These are phyloP conservation scores for Aspergillus ochraceus DNA, from an alignment of 2,329 filamentous ascomycete genomes.

Conservation along the genomic window DNA sequence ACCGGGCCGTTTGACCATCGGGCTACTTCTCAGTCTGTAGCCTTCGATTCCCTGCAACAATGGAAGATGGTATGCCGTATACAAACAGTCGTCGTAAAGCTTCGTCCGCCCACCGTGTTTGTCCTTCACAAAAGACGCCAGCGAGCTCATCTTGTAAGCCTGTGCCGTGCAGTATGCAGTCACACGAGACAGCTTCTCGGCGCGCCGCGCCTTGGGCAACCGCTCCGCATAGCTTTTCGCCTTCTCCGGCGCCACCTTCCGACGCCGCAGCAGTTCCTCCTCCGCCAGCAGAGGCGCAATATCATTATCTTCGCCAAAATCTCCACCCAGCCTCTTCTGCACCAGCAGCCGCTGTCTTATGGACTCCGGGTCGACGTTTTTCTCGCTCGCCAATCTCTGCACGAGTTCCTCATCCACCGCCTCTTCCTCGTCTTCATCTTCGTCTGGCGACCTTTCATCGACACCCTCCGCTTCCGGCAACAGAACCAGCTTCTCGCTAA, in stretches of 20 bases:
- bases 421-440: conserved; percentile 23
- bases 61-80: conserved; percentile 91
- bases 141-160: conserved; percentile 83
- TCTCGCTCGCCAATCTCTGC: conserved; percentile 32
- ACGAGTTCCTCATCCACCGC: conserved; percentile 39
- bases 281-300: conserved; percentile 52
- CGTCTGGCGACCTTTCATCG: conserved; percentile 23
- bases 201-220: conserved; percentile 80
- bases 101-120: conserved; percentile 91
- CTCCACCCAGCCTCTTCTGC: conserved; percentile 43
- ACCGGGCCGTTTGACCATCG: conserved; percentile 87
- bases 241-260: conserved; percentile 47
- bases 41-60: conserved; percentile 82
- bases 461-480: conserved; percentile 69
- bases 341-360: conserved; percentile 32
- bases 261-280: conserved; percentile 63
- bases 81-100: conserved; percentile 95
- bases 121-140: conserved; percentile 84
- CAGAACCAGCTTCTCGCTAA: conserved; percentile 94
- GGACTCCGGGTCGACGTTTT: conserved; percentile 34
- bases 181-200: conserved; percentile 82
- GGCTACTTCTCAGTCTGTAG: conserved; percentile 84
- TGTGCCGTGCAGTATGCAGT: conserved; percentile 97
- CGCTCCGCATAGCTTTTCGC: conserved; percentile 94
- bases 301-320: conserved; percentile 59